phyloP scores from a whole-genome alignment of 2,329 filamentous ascomycete species.

The Cladosporium sphaerospermum region DNA sequence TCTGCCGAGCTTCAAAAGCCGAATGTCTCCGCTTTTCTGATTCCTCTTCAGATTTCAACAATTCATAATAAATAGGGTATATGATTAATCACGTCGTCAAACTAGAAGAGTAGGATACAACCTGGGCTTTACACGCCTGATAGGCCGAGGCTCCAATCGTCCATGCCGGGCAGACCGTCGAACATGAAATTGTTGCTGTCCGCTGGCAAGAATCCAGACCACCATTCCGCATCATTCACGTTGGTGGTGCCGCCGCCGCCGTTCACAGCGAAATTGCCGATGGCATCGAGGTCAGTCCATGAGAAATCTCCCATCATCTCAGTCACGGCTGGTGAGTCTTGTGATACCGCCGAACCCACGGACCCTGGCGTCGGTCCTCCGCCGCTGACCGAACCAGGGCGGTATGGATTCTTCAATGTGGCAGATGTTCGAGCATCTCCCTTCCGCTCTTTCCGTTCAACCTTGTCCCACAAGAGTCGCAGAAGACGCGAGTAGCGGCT shows the following conservation, averaged over 20 bases:
- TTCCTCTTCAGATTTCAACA: neutral
- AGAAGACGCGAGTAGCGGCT: slow-evolving; percentile 42
- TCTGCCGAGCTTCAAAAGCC: slow-evolving; percentile 3
- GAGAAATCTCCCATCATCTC: slow-evolving; percentile 45
- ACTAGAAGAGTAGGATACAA: too few relatives aligned
- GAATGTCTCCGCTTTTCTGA: neutral
- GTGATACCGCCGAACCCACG: slow-evolving; percentile 18
- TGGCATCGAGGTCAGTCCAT: slow-evolving; percentile 44
- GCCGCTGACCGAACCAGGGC: slow-evolving; percentile 34
- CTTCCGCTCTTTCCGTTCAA: slow-evolving; percentile 30
- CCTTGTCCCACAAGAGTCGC: slow-evolving; percentile 44
- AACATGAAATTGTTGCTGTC: slow-evolving; percentile 31
- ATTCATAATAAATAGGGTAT: too few relatives aligned
- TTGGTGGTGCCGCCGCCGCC: slow-evolving; percentile 30
- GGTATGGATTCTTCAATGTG: slow-evolving; percentile 32
- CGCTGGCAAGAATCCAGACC: slow-evolving; percentile 32
- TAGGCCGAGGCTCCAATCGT: slow-evolving; percentile 28
- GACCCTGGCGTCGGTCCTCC: slow-evolving; percentile 28
- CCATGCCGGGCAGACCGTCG: slow-evolving; percentile 26
- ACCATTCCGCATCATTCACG: slow-evolving; percentile 30
- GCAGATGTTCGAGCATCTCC: slow-evolving; percentile 12
- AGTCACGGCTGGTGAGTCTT: slow-evolving; percentile 36
- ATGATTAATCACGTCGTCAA: too few relatives aligned
- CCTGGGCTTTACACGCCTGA: neutral
- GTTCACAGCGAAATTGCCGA: slow-evolving; percentile 44